These are phyloP conservation scores for Saccharomyces uvarum DNA, from an alignment of 1,139 yeast species.

Conservation along the genomic window DNA sequence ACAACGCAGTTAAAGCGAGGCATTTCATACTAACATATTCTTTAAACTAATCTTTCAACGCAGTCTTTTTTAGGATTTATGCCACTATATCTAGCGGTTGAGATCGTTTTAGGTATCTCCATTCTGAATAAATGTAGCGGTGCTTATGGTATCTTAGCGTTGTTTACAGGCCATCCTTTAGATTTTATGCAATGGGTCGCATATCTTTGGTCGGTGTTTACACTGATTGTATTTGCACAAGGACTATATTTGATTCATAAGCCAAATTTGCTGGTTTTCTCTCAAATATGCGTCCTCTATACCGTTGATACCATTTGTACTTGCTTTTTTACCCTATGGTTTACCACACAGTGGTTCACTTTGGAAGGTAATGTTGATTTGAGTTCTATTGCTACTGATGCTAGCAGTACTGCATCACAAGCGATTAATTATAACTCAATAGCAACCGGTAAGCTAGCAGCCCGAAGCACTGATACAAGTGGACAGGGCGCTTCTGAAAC, in stretches of 20 bases:
- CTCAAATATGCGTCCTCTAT: constrained; percentile 59
- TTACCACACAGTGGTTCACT: constrained; percentile 68
- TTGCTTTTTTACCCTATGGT: constrained; percentile 62
- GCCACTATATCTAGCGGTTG: constrained; percentile 85
- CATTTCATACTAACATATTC: constrained; percentile 2
- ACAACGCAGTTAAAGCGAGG: neutral
- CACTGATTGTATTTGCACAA: constrained; percentile 58
- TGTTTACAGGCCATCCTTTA: constrained; percentile 84
- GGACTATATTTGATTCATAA: constrained; percentile 47
- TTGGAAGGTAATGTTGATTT: constrained; percentile 25
- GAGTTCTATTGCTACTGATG: neutral
- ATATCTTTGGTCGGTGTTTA: constrained; percentile 56
- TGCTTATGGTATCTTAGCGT: constrained; percentile 73
- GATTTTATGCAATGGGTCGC: constrained; percentile 78
- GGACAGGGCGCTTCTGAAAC: constrained; percentile 60
- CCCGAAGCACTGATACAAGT: constrained; percentile 19
- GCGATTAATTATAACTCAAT: constrained; percentile 9
- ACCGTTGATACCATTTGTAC: constrained; percentile 61
- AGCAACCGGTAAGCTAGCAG: constrained; percentile 9
- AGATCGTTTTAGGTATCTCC: constrained; percentile 68
- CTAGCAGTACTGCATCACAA: constrained; percentile 9
- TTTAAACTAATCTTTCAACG: constrained; percentile 1
- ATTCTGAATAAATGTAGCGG: constrained; percentile 87
- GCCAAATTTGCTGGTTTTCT: constrained; percentile 44
- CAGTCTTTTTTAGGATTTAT: constrained; percentile 33